Conservation (phyloP, 139 green algal genomes). For the Trebouxia sp. region DNA sequence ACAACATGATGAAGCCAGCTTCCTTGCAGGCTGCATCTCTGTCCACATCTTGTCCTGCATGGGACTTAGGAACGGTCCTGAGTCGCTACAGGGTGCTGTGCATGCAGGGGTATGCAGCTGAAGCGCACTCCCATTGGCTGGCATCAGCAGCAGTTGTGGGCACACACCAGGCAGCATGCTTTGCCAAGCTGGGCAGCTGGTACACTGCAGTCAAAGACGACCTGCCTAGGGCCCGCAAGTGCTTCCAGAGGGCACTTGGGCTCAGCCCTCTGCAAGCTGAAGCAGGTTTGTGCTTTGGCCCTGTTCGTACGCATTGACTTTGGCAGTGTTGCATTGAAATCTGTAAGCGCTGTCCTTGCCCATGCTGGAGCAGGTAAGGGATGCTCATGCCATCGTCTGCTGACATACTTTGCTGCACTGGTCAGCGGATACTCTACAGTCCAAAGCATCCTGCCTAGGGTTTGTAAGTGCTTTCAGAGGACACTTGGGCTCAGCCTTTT, state of each 20-base stretch:
- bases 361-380: not conserved
- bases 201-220: constrained; percentile 50
- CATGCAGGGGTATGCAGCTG: too few species aligned
- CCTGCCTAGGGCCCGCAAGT: constrained; percentile 47
- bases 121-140: constrained; percentile 39
- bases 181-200: constrained; percentile 55
- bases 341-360: not conserved
- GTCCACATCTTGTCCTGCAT: too few species aligned
- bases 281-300: constrained; percentile 37
- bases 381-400: not conserved
- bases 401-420: not conserved
- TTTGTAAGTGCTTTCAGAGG: too few species aligned
- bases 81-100: too few species aligned
- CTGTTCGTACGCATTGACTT: not conserved
- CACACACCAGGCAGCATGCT: constrained; percentile 12
- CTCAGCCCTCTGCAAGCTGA: constrained; percentile 66
- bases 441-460: not conserved
- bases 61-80: too few species aligned
- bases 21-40: too few species aligned
- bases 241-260: constrained; percentile 66
- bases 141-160: constrained; percentile 49
- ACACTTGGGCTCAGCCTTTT: too few species aligned
- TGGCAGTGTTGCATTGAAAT: not conserved
- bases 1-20: too few species aligned
- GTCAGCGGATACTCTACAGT: not conserved